Conservation (phyloP, 495 filamentous ascomycete genomes). For the Glonium stellatum region DNA sequence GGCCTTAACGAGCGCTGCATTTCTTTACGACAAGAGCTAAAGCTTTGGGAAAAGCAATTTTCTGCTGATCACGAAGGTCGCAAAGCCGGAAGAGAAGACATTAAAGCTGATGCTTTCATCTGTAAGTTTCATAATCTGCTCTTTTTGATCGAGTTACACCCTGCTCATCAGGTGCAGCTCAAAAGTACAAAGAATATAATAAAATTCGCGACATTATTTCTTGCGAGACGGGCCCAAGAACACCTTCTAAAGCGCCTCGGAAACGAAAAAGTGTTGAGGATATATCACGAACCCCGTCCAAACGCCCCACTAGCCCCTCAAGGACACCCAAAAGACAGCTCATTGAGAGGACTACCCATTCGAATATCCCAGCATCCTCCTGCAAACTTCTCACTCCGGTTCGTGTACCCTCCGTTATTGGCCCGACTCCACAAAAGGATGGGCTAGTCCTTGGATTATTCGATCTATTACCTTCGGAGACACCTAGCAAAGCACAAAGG, state of each 20-base stretch:
- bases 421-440: constrained; percentile 87
- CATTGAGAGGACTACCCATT: background rate
- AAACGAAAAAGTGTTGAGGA: constrained; percentile 29
- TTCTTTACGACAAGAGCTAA: constrained; percentile 64
- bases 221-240: constrained; percentile 39
- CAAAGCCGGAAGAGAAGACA: constrained; percentile 77
- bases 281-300: constrained; percentile 10
- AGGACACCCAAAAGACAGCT: constrained; percentile 34
- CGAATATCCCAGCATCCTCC: constrained; percentile 3
- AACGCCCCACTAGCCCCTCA: constrained; percentile 36
- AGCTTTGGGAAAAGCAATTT: constrained; percentile 79
- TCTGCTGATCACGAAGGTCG: constrained; percentile 58
- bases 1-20: constrained; percentile 21
- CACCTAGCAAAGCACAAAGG: constrained; percentile 28
- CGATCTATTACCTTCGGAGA: constrained; percentile 57
- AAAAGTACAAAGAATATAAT: constrained; percentile 88
- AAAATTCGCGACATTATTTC: constrained; percentile 57
- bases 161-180: constrained; percentile 44
- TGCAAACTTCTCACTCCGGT: constrained; percentile 12
- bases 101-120: constrained; percentile 76
- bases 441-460: constrained; percentile 86
- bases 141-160: background rate
- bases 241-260: constrained; percentile 31
- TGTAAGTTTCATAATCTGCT: constrained; percentile 44
- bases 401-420: constrained; percentile 41